Percentiles rank a stretch among this genome's conserved stretches.
Evolutionary conservation across 2,329 filamentous ascomycete genomes (phyloP).

Genomic region (Coniochaeta sp.): DNA sequence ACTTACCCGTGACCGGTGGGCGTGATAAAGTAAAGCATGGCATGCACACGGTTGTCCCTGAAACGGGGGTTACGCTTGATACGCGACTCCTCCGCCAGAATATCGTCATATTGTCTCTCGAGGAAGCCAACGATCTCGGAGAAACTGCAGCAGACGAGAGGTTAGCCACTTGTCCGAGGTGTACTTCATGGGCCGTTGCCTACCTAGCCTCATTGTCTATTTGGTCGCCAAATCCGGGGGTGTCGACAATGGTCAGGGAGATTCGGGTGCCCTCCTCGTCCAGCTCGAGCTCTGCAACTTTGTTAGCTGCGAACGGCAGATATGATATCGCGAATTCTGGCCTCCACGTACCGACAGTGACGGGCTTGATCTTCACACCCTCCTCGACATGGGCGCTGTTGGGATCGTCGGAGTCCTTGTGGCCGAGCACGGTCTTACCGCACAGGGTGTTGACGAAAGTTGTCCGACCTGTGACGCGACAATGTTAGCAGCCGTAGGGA

Average conservation of each 20-base stretch:
- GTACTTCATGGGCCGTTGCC: conserved; percentile 13
- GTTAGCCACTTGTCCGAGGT: neutral
- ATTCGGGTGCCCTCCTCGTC: conserved; percentile 98
- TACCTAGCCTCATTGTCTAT: conserved; percentile 99
- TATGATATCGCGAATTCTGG: conserved; percentile 10
- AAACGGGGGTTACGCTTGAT: conserved; percentile 99
- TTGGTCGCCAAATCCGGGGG: conserved; percentile 95
- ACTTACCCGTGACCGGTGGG: conserved; percentile 88
- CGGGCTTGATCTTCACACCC: conserved; percentile 95
- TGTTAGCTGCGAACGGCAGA: conserved; percentile 21
- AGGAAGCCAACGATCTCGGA: conserved; percentile 97
- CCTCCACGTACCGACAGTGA: conserved; percentile 77
- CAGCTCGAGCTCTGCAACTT: conserved; percentile 72
- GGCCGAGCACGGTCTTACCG: conserved; percentile 81
- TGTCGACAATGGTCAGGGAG: conserved; percentile 96
- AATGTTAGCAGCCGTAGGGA: neutral
- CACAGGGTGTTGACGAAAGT: conserved; percentile 99
- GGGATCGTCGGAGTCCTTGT: conserved; percentile 91
- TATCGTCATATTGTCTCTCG: conserved; percentile 98
- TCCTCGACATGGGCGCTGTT: conserved; percentile 86
- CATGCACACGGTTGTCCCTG: conserved; percentile 97
- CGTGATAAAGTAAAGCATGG: conserved; percentile 98
- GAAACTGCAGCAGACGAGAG: conserved; percentile 55
- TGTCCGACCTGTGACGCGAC: conserved; percentile 64
- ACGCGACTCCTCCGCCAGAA: conserved; percentile 97